Base-by-base conservation (phyloP, 768 basidiomycete genomes). In the Russula griseocarnosa region DNA sequence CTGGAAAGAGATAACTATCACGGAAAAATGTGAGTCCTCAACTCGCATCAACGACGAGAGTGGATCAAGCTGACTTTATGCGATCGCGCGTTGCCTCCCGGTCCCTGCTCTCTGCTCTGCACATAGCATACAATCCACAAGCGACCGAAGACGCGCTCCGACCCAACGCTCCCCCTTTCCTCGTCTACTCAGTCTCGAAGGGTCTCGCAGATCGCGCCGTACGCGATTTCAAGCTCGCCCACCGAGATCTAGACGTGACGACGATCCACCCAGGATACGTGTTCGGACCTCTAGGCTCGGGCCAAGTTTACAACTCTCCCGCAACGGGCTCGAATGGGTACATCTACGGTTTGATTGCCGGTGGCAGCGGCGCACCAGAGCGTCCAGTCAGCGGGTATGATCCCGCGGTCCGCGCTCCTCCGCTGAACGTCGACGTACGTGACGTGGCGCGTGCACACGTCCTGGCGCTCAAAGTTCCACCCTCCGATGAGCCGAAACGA, bases 131-230 rank as follows among this genome's bases (percentile, higher is more conserved):
- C 77, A 73, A 71, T 36, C 63, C 70, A 1, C 67, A 69, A 6
- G 74, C 74, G 5, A 66, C 66, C 38, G 73, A 77, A 52, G 69
- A 74, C 26, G 73, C 74, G 20, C 58, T 78, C 6, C 55, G 44
- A 8, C 69, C 66, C 3, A 63, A 64, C 46, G 56, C 58, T 24
- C n/a, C 64, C 18, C 62, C 69, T 18, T 58, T 73, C 47, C 70
- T 75, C 42, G 70, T 70, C n/a, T 82, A 81, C 64, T 55, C 62
- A 8, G 74, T 75, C 14, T 73, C 78, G 14, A 81, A 81, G 66
- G 73, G 69, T 1, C 62, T 73, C 16, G 68, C 74, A 11, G 74
- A 74, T 60, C 61, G 20, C 8, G 68, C 70, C 5, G 69, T 67
- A 8, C 70, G 71, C 68, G 58, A 67, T n/a, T 74, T 72, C 58